Conservation (phyloP, 1,139 yeast genomes). For the Debaryomyces psychrophilus region DNA sequence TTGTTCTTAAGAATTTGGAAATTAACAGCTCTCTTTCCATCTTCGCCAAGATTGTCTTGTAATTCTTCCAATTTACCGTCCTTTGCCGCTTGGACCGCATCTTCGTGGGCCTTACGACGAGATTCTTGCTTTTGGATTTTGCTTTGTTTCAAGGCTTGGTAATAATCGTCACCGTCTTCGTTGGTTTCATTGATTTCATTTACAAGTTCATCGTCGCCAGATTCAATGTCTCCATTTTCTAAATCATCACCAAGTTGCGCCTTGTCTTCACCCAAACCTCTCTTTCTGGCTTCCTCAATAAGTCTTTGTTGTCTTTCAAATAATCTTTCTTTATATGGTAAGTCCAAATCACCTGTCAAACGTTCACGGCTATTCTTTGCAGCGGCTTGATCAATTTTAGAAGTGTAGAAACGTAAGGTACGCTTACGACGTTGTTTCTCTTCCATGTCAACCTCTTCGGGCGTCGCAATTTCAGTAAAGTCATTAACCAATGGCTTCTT, state of each 20-base stretch:
- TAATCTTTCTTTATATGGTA: slow-evolving; percentile 90
- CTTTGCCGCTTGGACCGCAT: slow-evolving; percentile 78
- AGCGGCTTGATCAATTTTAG: slow-evolving; percentile 87
- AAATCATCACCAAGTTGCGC: slow-evolving; percentile 56
- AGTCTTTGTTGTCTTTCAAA: slow-evolving; percentile 88
- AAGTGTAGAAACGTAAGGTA: slow-evolving; percentile 91
- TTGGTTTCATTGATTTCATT: slow-evolving; percentile 34
- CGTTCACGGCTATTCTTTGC: slow-evolving; percentile 52
- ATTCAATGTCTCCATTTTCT: slow-evolving; percentile 54
- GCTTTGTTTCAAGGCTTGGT: slow-evolving; percentile 51
- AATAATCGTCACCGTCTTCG: slow-evolving; percentile 48
- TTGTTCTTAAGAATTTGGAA: slow-evolving; percentile 93
- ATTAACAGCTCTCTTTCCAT: slow-evolving; percentile 93
- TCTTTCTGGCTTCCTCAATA: slow-evolving; percentile 82
- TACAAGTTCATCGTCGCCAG: slow-evolving; percentile 50
- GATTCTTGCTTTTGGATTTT: slow-evolving; percentile 52
- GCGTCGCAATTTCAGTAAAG: slow-evolving; percentile 64
- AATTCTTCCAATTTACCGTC: slow-evolving; percentile 80
- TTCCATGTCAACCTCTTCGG: slow-evolving; percentile 76
- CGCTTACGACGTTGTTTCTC: slow-evolving; percentile 83
- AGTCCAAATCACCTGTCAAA: slow-evolving; percentile 82
- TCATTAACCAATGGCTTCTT: slow-evolving; percentile 42
- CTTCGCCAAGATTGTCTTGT: slow-evolving; percentile 65
- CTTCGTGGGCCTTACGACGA: slow-evolving; percentile 67
- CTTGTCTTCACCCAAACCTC: slow-evolving; percentile 63